phyloP scores from a whole-genome alignment of 1,284 basidiomycete genomes.

The Inonotus hispidus region DNA sequence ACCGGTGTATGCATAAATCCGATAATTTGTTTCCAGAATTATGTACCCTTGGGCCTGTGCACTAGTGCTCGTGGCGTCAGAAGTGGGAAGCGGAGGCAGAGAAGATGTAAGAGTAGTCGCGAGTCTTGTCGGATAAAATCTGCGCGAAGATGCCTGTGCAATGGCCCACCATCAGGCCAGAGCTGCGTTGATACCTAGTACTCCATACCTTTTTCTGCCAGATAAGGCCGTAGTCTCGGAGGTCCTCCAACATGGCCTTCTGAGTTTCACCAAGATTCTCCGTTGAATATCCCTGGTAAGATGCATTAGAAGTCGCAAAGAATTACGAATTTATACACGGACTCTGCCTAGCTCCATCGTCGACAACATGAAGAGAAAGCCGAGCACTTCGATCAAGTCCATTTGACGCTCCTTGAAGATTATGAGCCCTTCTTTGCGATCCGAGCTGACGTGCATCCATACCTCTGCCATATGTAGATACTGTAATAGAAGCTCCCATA shows the following conservation, averaged over 20 bases:
- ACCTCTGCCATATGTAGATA: constrained; percentile 84
- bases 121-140: constrained; percentile 94
- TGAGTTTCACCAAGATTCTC: constrained; percentile 79
- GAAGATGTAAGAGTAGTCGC: constrained; percentile 91
- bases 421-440: constrained; percentile 8
- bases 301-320: constrained; percentile 12
- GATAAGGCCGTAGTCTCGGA: constrained; percentile 92
- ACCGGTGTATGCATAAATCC: constrained; percentile 98
- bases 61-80: constrained; percentile 45
- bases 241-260: constrained; percentile 83
- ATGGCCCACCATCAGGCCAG: constrained; percentile 15
- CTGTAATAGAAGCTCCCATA: constrained; percentile 95
- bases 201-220: constrained; percentile 65
- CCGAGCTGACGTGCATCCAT: constrained; percentile 22
- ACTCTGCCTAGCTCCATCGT: constrained; percentile 89
- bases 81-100: constrained; percentile 62
- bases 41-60: constrained; percentile 80
- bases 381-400: constrained; percentile 91
- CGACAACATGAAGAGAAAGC: constrained; percentile 93
- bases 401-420: constrained; percentile 67
- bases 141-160: constrained; percentile 56
- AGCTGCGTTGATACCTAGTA: constrained; percentile 22
- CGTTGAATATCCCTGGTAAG: constrained; percentile 80
- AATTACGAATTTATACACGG: constrained; percentile 25
- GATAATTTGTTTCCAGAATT: constrained; percentile 97